Evolutionary conservation across 2,329 filamentous ascomycete genomes (phyloP), one percentile per base, ranked within the genome.

Genomic region (Arachnopeziza araneosa): DNA sequence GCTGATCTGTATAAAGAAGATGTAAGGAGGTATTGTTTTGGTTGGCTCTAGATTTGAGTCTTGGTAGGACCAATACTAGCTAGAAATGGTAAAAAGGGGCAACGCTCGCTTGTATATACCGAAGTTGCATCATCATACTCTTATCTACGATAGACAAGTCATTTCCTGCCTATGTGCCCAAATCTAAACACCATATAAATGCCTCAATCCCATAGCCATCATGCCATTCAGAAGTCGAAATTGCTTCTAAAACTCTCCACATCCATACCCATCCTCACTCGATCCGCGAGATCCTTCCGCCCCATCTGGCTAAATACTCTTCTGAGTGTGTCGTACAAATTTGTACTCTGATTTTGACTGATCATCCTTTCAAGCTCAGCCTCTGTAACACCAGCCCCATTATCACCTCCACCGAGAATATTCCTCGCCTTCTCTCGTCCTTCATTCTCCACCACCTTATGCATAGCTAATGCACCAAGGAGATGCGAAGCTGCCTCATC

Each of bases 281-380:
- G 83, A 73, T 98, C 93, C 2, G 89, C 89, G 71, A 99, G 74
- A 75, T 99, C 95, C 59, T 91, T 80, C 60, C 95, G 79, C 1
- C 89, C 89, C 95, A 99, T 98, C 77, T 96, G 91, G 10, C 87
- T 93, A 75, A 99, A 98, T n/a, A 98, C 95, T 62, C 96, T 81
- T 63, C 93, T 80, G 63, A 99, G 78, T 14, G 96, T 99, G 74
- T 99, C 96, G 75, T 96, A 96, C 61, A 99, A 78, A 70, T 97
- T 99, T 55, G 93, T 97, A 79, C 91, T 96, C 73, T 96, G 87
- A 76, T 99, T 99, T 79, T 98, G 93, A 56, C 88, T 88, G 58
- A 96, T 88, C 87, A 96, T 92, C 62, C 89, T 83, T 71, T 96
- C 90, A 22, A 97, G 80, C 66, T 90, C 86, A 59, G 84, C 85